Conservation (phyloP, 148 eudicot genomes). For the Fagopyrum esculentum region DNA sequence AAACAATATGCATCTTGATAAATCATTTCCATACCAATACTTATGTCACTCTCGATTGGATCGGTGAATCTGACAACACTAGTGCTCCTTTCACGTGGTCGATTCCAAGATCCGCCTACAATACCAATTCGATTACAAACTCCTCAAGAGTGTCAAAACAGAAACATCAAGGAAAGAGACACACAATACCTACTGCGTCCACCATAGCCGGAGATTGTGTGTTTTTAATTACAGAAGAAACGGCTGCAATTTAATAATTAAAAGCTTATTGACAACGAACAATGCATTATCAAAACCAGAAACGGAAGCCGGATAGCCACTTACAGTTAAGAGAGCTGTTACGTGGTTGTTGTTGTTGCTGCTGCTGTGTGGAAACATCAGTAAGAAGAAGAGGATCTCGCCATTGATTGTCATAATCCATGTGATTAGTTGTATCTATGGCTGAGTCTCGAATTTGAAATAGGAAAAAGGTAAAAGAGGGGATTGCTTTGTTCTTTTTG, state of each 20-base stretch:
- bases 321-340: slow-evolving; percentile 4
- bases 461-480: background rate
- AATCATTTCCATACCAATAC: background rate
- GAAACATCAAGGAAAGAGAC: background rate
- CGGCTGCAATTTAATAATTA: background rate
- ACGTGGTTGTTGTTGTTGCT: background rate
- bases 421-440: slow-evolving; percentile 10
- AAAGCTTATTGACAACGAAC: background rate
- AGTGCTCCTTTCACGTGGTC: background rate
- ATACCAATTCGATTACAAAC: background rate
- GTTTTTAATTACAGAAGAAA: background rate
- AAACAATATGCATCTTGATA: background rate
- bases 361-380: slow-evolving; percentile 53
- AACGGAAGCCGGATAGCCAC: background rate
- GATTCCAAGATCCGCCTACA: slow-evolving; percentile 4
- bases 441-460: background rate
- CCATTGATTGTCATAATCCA: slow-evolving; percentile 54
- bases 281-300: background rate
- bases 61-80: background rate
- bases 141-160: background rate
- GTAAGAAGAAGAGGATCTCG: slow-evolving; percentile 83
- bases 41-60: slow-evolving; percentile 2
- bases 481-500: background rate
- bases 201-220: slow-evolving; percentile 6
- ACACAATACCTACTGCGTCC: slow-evolving; percentile 7